Conservation (phyloP, 1,284 basidiomycete genomes). For the Pseudomicrostroma phylloplanum region DNA sequence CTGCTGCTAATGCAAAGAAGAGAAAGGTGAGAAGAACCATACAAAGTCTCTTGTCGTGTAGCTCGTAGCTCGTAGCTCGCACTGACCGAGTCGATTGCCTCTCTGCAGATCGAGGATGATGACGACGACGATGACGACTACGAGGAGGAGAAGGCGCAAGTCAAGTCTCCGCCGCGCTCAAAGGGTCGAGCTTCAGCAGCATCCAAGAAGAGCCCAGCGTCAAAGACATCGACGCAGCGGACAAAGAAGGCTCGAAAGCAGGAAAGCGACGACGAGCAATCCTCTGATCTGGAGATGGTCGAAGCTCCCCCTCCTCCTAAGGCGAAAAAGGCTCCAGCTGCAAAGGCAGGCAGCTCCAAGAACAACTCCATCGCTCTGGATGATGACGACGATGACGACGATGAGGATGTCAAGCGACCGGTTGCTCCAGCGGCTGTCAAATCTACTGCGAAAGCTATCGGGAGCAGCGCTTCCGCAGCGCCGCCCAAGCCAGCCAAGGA, state of each 20-base stretch:
- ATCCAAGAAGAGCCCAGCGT: not conserved
- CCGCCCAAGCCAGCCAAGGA: slow-evolving; percentile 15
- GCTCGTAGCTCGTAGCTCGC: slow-evolving; percentile 21
- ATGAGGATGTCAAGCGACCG: slow-evolving; percentile 17
- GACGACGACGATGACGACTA: slow-evolving; percentile 21
- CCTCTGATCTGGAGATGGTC: slow-evolving; percentile 35
- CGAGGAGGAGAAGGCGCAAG: slow-evolving; percentile 14
- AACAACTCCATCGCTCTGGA: slow-evolving; percentile 2
- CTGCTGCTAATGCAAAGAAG: slow-evolving; percentile 15
- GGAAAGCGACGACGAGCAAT: slow-evolving; percentile 23
- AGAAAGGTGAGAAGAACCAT: slow-evolving; percentile 17
- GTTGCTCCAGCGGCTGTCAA: slow-evolving; percentile 13
- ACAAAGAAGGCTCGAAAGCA: slow-evolving; percentile 17
- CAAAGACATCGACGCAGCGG: slow-evolving; percentile 7
- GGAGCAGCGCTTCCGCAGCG: slow-evolving; percentile 27
- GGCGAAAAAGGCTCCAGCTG: slow-evolving; percentile 20
- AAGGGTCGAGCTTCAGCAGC: not conserved
- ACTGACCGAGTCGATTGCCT: slow-evolving; percentile 17
- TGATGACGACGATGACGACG: slow-evolving; percentile 30
- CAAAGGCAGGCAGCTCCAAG: slow-evolving; percentile 3
- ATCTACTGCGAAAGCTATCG: slow-evolving; percentile 33
- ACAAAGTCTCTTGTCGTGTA: slow-evolving; percentile 14
- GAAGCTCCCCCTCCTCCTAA: slow-evolving; percentile 22
- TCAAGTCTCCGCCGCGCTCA: slow-evolving; percentile 1
- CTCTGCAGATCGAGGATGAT: slow-evolving; percentile 30